Percentiles rank a stretch among this genome's conserved stretches.
Evolutionary conservation across 2,329 filamentous ascomycete species (phyloP).

Genomic region (Cytospora chrysosperma): DNA sequence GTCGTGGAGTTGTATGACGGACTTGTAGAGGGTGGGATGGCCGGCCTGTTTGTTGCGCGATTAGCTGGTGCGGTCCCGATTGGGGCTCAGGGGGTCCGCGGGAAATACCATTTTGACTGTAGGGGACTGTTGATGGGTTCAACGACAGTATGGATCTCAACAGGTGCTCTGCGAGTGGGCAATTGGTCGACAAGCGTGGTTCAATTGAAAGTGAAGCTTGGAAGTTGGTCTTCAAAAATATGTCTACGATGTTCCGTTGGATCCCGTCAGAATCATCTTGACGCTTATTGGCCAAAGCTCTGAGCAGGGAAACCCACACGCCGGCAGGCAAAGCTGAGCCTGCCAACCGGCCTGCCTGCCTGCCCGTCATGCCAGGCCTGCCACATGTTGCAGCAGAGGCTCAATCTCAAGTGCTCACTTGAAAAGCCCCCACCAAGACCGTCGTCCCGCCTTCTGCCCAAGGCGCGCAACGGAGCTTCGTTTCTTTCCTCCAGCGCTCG

Average conservation of each 20-base stretch:
- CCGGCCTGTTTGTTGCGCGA: slow-evolving; percentile 38
- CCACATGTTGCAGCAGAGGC: no score
- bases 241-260: slow-evolving; percentile 22
- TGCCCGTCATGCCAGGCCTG: no score
- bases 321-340: not conserved
- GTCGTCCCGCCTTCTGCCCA: not conserved
- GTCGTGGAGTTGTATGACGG: slow-evolving; percentile 17
- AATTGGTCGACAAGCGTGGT: slow-evolving; percentile 21
- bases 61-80: slow-evolving; percentile 30
- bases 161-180: slow-evolving; percentile 11
- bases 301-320: slow-evolving; percentile 10
- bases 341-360: not conserved
- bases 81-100: slow-evolving; percentile 9
- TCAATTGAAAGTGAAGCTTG: slow-evolving; percentile 12
- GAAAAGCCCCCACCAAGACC: slow-evolving; percentile 8
- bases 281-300: slow-evolving; percentile 25
- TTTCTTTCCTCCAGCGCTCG: not conserved
- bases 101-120: slow-evolving; percentile 58
- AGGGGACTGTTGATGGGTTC: slow-evolving; percentile 14
- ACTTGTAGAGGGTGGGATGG: slow-evolving; percentile 32
- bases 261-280: slow-evolving; percentile 21
- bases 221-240: slow-evolving; percentile 22
- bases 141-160: slow-evolving; percentile 8
- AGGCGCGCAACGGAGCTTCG: not conserved
- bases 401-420: not conserved